These are phyloP conservation scores for Bryum argenteum DNA, from an alignment of 225 moss, liverwort and hornwort genomes.

Conservation along the genomic window DNA sequence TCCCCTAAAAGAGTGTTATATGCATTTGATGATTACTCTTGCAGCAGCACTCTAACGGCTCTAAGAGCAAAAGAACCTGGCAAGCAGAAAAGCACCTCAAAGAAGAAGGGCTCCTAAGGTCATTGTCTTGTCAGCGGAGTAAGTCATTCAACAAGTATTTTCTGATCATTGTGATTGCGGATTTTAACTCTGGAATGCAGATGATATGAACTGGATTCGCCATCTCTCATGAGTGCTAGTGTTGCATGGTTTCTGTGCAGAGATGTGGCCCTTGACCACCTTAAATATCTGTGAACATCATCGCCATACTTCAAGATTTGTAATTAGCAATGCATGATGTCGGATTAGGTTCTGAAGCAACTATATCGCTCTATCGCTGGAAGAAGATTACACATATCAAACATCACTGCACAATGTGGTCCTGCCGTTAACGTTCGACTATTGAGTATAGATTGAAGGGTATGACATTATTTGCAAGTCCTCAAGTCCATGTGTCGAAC, in stretches of 20 bases:
- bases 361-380: neutral
- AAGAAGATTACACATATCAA: neutral
- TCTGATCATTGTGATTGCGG: neutral
- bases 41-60: neutral
- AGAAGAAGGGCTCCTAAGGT: neutral
- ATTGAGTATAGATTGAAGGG: no score
- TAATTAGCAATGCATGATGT: slow-evolving; percentile 1
- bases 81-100: neutral
- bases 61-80: neutral
- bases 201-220: neutral
- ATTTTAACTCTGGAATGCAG: neutral
- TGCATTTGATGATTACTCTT: neutral
- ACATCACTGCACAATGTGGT: no score
- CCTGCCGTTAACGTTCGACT: no score
- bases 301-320: neutral
- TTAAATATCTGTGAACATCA: neutral
- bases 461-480: no score
- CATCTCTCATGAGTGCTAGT: neutral
- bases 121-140: neutral
- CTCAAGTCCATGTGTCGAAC: no score
- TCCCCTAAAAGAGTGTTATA: no score
- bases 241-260: slow-evolving; percentile 1
- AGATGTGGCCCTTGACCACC: fast-evolving
- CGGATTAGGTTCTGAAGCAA: no score
- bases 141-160: neutral